phyloP scores from a whole-genome alignment of 164 flowering plant genomes.

The Tetrastigma voinierianum region DNA sequence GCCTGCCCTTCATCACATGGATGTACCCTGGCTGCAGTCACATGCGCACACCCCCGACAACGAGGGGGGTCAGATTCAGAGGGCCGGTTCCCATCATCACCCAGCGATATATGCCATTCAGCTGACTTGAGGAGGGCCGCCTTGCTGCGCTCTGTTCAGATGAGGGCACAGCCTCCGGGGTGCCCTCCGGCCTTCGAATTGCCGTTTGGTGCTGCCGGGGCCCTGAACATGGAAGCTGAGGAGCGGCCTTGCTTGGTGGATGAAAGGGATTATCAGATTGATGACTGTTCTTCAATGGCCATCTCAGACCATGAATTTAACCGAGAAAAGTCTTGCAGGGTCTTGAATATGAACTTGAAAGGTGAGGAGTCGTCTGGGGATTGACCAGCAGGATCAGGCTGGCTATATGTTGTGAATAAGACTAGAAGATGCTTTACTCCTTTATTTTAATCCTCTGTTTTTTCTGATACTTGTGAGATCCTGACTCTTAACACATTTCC shows the following conservation, averaged over 20 bases:
- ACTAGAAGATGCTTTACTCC: too few relatives aligned
- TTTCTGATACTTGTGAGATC: too few relatives aligned
- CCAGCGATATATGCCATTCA: constrained; percentile 97
- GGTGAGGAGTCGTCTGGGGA: constrained; percentile 31
- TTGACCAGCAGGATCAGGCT: too few relatives aligned
- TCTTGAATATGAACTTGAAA: constrained; percentile 32
- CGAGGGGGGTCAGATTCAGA: constrained; percentile 85
- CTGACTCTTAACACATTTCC: too few relatives aligned
- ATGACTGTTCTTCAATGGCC: constrained; percentile 40
- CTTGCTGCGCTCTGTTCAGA: constrained; percentile 86
- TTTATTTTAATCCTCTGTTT: too few relatives aligned
- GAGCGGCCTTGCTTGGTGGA: constrained; percentile 49
- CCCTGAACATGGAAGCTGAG: constrained; percentile 50
- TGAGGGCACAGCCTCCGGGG: constrained; percentile 69
- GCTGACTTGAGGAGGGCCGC: constrained; percentile 93
- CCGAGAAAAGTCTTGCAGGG: constrained; percentile 39
- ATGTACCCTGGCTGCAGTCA: constrained; percentile 17
- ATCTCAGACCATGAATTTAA: constrained; percentile 28
- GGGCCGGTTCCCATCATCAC: constrained; percentile 92
- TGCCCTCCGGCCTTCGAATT: constrained; percentile 47
- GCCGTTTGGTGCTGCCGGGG: constrained; percentile 38
- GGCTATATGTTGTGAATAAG: too few relatives aligned
- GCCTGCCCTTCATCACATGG: constrained; percentile 35
- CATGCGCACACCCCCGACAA: constrained; percentile 64
- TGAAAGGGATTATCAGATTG: constrained; percentile 48